Base-by-base conservation (phyloP, 2,329 filamentous ascomycete species). In the Mycosphaerella sp. region DNA sequence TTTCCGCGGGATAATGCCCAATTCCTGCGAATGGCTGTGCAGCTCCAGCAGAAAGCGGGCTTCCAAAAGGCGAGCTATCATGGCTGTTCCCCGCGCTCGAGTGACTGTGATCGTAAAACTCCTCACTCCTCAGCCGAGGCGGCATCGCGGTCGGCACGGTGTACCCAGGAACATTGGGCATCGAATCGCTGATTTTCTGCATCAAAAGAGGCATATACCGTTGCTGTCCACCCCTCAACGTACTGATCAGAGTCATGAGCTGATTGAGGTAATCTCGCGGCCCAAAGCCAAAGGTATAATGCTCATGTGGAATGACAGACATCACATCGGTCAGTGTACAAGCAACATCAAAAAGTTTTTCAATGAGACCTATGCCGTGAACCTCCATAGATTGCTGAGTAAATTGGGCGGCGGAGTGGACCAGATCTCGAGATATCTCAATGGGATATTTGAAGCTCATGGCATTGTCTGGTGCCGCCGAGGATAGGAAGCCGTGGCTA, bases 291-390 rank as follows among this genome's bases (percentile, higher is more conserved):
- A 88, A 89, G n/a, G 71, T 69, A 53, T 74, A 66, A 54, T 73
- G 73, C 46, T 74, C 81, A 48, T 84, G 76, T 1, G 78, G 77
- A 4, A 81, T 77, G 62, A 76, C 80, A 7, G 84, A 78, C 52
- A 95, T 81, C 21, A 88, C 83, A 59, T 92, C 86, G 6, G 80
- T 85, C 57, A 93, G 76, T 12, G 84, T 83, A 67, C 80, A 86
- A 10, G 87, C 83, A 36, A 91, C 80, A 61, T 91, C 86, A 62
- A 93, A 81, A 10, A 95, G 73, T 67, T 92, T 92, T 66, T 91
- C 87, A 56, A 93, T 82, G 81, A 95, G 69, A 26, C 86, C 86
- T 39, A 87, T 80, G 14, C 85, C 86, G 60, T 91, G 78, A 2
- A 91, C 75, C 59, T 92, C 87, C 74, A 89, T 84, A 42, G 83